Evolutionary conservation across 176 grass and related monocot genomes (phyloP).

Genomic region (Juncus effusus): DNA sequence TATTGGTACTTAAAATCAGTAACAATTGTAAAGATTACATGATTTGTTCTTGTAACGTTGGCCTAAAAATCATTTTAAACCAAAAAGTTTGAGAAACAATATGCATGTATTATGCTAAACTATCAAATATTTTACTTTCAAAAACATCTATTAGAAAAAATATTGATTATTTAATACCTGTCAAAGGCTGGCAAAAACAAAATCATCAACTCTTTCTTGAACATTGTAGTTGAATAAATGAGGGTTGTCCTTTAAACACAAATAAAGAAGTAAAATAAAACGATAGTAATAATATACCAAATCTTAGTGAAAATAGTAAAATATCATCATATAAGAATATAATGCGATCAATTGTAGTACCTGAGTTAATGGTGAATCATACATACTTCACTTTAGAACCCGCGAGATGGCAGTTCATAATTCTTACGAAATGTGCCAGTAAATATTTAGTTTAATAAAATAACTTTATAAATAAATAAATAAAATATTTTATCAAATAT

Average conservation of each 20-base stretch:
- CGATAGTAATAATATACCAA: not conserved
- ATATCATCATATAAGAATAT: not conserved
- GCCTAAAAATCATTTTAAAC: slow-evolving; percentile 42
- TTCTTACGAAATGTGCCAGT: slow-evolving; percentile 94
- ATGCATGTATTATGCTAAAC: not conserved
- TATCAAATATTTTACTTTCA: not conserved
- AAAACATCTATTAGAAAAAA: not conserved
- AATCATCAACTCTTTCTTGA: slow-evolving; percentile 89
- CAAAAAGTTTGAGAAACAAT: not conserved
- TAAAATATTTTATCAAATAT: not conserved
- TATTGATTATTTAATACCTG: slow-evolving; percentile 34
- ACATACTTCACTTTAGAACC: slow-evolving; percentile 90
- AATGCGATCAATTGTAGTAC: slow-evolving; percentile 14
- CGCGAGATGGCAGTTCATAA: slow-evolving; percentile 89
- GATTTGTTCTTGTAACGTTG: slow-evolving; percentile 92
- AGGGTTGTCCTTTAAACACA: slow-evolving; percentile 54
- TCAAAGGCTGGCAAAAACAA: slow-evolving; percentile 80
- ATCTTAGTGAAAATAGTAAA: slow-evolving; percentile 8
- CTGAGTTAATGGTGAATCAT: slow-evolving; percentile 60
- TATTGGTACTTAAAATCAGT: slow-evolving; percentile 99
- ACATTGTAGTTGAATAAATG: slow-evolving; percentile 97
- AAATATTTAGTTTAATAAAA: slow-evolving; percentile 48
- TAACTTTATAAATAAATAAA: not conserved
- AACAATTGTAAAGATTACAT: slow-evolving; percentile 99
- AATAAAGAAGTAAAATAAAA: not conserved